A percentile compares a stretch with the other conserved stretches of the same genome.
Evolutionary conservation across 306 rosid genomes (phyloP).

Genomic region (Argentina anserina): DNA sequence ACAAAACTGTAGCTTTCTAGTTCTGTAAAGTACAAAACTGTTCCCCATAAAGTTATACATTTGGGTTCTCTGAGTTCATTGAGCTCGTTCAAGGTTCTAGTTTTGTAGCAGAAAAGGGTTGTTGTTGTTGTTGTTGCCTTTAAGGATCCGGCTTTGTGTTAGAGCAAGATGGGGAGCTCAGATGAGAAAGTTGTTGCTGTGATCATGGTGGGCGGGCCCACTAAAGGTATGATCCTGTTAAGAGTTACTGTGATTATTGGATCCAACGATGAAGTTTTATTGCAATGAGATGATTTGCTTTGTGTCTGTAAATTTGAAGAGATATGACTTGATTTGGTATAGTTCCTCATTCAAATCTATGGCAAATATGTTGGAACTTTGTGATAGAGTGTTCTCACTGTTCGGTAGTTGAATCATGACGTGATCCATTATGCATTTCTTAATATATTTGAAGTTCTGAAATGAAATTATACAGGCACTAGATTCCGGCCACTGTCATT

Average conservation of each 20-base stretch:
- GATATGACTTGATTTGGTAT: background rate
- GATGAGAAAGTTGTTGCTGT: constrained; percentile 84
- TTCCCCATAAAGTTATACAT: background rate
- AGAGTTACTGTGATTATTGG: constrained; percentile 12
- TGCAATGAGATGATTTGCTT: background rate
- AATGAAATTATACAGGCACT: constrained; percentile 52
- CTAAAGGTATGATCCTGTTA: constrained; percentile 54
- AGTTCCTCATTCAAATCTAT: background rate
- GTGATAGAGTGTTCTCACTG: background rate
- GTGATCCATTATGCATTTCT: background rate
- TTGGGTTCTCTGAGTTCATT: constrained; percentile 9
- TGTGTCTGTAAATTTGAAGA: background rate
- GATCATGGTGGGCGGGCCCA: constrained; percentile 98
- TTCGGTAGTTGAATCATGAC: background rate
- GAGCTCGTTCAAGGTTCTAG: background rate
- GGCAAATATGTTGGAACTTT: background rate
- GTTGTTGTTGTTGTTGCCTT: background rate
- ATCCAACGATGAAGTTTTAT: constrained; percentile 4
- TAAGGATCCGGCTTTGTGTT: constrained; percentile 43
- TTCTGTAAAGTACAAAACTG: background rate
- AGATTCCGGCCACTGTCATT: constrained; percentile 92
- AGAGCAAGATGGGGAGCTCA: constrained; percentile 51
- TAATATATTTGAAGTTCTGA: background rate
- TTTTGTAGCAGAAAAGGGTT: constrained; percentile 3
- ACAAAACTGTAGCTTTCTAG: constrained; percentile 6